phyloP scores from a whole-genome alignment of 2,329 filamentous ascomycete species.

The Calonectria multiphialidica region DNA sequence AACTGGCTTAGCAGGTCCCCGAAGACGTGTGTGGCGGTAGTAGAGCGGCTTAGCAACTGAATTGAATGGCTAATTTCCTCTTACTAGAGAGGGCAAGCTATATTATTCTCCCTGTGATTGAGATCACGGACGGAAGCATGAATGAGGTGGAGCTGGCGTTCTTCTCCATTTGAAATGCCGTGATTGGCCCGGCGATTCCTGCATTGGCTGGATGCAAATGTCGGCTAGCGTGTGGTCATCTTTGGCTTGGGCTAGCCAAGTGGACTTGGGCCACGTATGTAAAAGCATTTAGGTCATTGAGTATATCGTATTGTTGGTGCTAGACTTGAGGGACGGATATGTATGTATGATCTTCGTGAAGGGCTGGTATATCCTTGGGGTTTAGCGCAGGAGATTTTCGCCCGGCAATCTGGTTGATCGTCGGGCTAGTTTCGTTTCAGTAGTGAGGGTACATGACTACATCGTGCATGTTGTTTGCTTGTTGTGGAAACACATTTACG shows the following conservation, averaged over 20 bases:
- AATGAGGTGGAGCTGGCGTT: neutral
- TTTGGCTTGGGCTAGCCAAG: neutral
- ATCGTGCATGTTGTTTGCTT: neutral
- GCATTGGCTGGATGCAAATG: neutral
- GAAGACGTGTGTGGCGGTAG: neutral
- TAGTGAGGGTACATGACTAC: neutral
- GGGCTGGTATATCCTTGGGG: neutral
- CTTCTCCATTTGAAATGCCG: neutral
- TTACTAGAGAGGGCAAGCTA: neutral
- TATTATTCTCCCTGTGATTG: neutral
- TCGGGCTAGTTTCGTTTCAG: neutral
- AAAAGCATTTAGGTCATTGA: too few relatives aligned
- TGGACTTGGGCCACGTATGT: too few relatives aligned
- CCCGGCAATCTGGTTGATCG: neutral
- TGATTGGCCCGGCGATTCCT: neutral
- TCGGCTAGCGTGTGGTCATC: neutral
- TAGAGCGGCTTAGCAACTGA: neutral
- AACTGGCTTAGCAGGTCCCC: neutral
- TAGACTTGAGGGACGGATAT: neutral
- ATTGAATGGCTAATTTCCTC: neutral
- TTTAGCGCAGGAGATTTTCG: neutral
- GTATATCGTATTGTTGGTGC: neutral
- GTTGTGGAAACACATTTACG: neutral
- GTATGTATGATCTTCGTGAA: too few relatives aligned
- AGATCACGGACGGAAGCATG: neutral